These are phyloP conservation scores for Eucalyptus polyanthemos DNA, from an alignment of 345 rosid genomes.

Conservation along the genomic window DNA sequence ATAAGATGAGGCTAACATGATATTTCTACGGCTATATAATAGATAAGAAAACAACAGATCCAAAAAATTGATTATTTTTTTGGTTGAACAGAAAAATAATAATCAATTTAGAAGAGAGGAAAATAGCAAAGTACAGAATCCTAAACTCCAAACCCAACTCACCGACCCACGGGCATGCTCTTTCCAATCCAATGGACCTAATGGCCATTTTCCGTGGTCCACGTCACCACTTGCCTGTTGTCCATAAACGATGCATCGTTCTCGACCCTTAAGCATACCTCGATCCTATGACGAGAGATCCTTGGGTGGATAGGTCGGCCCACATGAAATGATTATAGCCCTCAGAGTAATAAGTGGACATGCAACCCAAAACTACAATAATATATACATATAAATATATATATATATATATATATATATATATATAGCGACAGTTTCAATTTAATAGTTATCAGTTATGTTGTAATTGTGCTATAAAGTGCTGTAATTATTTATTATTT, in stretches of 20 bases:
- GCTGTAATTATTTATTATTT: background rate
- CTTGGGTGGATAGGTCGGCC: background rate
- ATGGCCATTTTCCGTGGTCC: background rate
- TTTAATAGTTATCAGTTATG: too few relatives aligned
- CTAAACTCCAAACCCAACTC: background rate
- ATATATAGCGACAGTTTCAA: too few relatives aligned
- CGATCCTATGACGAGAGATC: background rate
- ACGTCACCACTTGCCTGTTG: background rate
- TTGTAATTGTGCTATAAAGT: background rate
- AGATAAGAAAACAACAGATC: background rate
- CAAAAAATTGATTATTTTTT: background rate
- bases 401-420: too few relatives aligned
- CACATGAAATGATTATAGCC: accelerated
- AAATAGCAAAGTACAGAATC: background rate
- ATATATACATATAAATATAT: too few relatives aligned
- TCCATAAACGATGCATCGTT: background rate
- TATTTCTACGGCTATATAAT: background rate
- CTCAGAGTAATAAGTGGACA: too few relatives aligned
- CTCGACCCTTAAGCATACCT: background rate
- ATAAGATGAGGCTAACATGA: background rate
- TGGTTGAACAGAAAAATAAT: background rate
- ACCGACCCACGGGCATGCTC: background rate
- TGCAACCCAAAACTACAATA: too few relatives aligned
- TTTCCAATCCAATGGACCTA: background rate
- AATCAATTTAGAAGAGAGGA: background rate